phyloP scores from a whole-genome alignment of 768 basidiomycete genomes.

The Austroboletus eburneus region DNA sequence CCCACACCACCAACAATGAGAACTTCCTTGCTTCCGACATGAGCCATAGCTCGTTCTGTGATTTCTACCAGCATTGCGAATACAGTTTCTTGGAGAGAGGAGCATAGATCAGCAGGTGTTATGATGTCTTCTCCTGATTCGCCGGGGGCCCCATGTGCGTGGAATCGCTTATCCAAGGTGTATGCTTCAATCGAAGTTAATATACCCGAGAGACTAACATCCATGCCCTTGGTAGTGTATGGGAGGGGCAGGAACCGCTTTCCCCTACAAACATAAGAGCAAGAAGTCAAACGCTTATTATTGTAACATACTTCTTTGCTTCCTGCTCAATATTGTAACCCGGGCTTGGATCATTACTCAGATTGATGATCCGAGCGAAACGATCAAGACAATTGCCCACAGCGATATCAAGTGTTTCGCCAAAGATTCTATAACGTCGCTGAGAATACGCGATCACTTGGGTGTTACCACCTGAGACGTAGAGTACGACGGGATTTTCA shows the following conservation, averaged over 20 bases:
- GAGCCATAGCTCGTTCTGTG: conserved; percentile 98
- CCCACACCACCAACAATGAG: conserved; percentile 99
- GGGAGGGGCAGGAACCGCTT: conserved; percentile 79
- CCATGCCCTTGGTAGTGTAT: conserved; percentile 99
- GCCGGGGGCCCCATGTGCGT: conserved; percentile 38
- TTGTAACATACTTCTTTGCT: conserved; percentile 68
- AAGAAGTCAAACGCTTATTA: conserved; percentile 1
- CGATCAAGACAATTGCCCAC: conserved; percentile 98
- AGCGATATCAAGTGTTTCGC: conserved; percentile 98
- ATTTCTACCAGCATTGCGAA: conserved; percentile 99
- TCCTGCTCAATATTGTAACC: conserved; percentile 97
- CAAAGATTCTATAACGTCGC: conserved; percentile 97
- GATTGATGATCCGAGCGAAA: conserved; percentile 89
- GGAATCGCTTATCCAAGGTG: conserved; percentile 81
- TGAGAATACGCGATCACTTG: conserved; percentile 99
- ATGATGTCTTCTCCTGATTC: conserved; percentile 61
- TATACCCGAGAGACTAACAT: conserved; percentile 93
- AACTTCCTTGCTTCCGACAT: conserved; percentile 93
- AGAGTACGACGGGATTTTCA: conserved; percentile 92
- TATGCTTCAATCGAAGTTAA: conserved; percentile 85
- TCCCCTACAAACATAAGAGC: conserved; percentile 49
- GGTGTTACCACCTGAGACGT: conserved; percentile 98
- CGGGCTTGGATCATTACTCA: conserved; percentile 94
- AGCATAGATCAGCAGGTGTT: conserved; percentile 95
- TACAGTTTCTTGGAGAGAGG: conserved; percentile 93